Percentiles rank a stretch among this genome's conserved stretches.
phyloP scores from a whole-genome alignment of 768 basidiomycete genomes.

The Hericium alpestre region DNA sequence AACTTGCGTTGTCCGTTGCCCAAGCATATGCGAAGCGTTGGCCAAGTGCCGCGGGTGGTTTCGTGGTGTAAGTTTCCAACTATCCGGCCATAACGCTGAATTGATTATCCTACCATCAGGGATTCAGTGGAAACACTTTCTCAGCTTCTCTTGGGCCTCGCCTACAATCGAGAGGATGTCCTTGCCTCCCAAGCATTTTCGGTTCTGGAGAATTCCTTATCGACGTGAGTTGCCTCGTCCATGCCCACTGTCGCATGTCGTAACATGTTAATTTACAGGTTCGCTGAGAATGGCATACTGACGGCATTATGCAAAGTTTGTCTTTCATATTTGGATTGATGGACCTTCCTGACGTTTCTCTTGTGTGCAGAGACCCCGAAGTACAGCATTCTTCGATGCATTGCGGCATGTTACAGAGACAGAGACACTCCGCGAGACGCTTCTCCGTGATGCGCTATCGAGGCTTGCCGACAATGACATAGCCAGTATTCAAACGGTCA shows the following conservation, averaged over 20 bases:
- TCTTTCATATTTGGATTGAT: neutral
- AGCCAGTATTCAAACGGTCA: conserved; percentile 37
- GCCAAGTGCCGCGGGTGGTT: conserved; percentile 38
- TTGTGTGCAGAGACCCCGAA: conserved; percentile 4
- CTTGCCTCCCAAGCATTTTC: conserved; percentile 45
- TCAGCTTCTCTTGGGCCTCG: conserved; percentile 36
- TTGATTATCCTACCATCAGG: conserved; percentile 21
- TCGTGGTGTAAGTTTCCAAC: conserved; percentile 38
- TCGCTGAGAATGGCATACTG: conserved; percentile 47
- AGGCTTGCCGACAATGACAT: conserved; percentile 35
- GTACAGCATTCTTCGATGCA: conserved; percentile 1
- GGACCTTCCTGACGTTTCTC: neutral
- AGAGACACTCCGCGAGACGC: conserved; percentile 29
- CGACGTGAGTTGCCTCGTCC: conserved; percentile 27
- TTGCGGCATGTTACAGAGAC: conserved; percentile 9
- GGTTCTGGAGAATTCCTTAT: conserved; percentile 44
- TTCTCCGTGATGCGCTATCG: conserved; percentile 29
- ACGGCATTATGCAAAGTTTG: conserved; percentile 47
- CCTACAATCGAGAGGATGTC: conserved; percentile 43
- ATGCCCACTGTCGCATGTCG: neutral
- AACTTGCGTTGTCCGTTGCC: conserved; percentile 48
- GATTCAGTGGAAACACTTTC: conserved; percentile 42
- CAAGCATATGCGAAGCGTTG: conserved; percentile 57
- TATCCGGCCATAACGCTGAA: neutral
- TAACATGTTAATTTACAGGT: conserved; percentile 26